These are phyloP conservation scores for Tillandsia fasciculata DNA, from an alignment of 176 grass and related monocot species.

Conservation along the genomic window DNA sequence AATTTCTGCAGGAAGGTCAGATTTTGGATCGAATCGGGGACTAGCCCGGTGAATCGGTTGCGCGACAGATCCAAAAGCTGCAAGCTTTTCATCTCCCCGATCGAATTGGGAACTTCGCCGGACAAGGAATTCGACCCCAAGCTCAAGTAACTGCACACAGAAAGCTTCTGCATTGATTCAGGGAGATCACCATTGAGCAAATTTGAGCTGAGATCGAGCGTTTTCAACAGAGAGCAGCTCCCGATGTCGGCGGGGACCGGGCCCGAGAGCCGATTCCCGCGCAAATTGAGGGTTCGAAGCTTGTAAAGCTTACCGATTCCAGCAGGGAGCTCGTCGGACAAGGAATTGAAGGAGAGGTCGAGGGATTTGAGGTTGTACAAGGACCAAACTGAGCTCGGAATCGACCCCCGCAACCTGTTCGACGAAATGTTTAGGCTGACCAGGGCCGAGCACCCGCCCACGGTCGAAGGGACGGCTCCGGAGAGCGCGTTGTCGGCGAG, in stretches of 20 bases:
- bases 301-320: constrained; percentile 44
- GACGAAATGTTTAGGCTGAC: constrained; percentile 65
- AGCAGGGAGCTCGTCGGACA: constrained; percentile 43
- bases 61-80: constrained; percentile 61
- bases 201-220: constrained; percentile 64
- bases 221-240: constrained; percentile 45
- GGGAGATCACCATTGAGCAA: constrained; percentile 53
- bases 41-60: constrained; percentile 54
- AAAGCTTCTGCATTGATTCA: constrained; percentile 47
- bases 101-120: constrained; percentile 55
- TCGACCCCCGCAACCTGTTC: constrained; percentile 57
- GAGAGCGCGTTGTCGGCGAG: constrained; percentile 56
- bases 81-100: constrained; percentile 71
- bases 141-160: constrained; percentile 36
- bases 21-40: constrained; percentile 29
- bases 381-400: constrained; percentile 58
- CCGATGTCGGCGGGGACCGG: constrained; percentile 67
- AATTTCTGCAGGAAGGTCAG: constrained; percentile 1
- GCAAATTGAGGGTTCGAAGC: constrained; percentile 47
- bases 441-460: constrained; percentile 57
- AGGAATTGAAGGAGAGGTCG: constrained; percentile 68
- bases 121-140: constrained; percentile 55
- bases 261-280: constrained; percentile 57
- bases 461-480: constrained; percentile 40
- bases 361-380: constrained; percentile 56